Base-by-base conservation (phyloP, 257 asterid species). In the Plantago major region DNA sequence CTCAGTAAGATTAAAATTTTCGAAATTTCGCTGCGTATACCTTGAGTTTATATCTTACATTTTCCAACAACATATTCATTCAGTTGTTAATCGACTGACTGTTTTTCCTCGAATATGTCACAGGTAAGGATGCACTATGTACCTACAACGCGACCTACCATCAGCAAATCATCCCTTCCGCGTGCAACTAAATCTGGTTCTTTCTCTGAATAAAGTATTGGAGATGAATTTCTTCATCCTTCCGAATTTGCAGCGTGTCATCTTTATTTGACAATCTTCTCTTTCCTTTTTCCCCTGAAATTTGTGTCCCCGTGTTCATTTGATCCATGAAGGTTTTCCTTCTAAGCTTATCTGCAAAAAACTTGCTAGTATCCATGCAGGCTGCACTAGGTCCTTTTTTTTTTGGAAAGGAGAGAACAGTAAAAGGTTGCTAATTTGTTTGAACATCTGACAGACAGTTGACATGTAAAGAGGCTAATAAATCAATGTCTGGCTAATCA, bases 171-270 rank as follows among this genome's bases (percentile, higher is more conserved):
- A 18, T 28, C n/a, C 46, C 67, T 65, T 12, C 33, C 17, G 52
- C 64, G 33, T 47, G 68, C 71, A 46, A 40, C 67, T 59, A 28
- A 37, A 51, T 44, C 69, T 57, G 68, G 70, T 76, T 79, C 69
- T 73, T 79, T n/a, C n/a, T 70, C 63, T 19, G 10, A 67, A 71
- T 58, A 73, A 73, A 44, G 19, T 37, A 33, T 49, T 22, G 51
- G 64, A 65, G 57, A 14, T 42, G 46, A 44, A 73, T 61, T 59
- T 53, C 19, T 55, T 14, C 45, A 33, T 55, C 30, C 44, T 28
- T 55, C 28, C 10, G 64, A 19, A 17, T 44, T 61, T 28, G 52
- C 52, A 30, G 12, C 46, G n/a, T 1, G 40, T 33, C 40, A 33
- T 33, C 8, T 11, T 46, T 12, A 11, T 22, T 46, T 47, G 14